These are phyloP conservation scores for Patellaria atrata DNA, from an alignment of 495 filamentous ascomycete species.

Conservation along the genomic window DNA sequence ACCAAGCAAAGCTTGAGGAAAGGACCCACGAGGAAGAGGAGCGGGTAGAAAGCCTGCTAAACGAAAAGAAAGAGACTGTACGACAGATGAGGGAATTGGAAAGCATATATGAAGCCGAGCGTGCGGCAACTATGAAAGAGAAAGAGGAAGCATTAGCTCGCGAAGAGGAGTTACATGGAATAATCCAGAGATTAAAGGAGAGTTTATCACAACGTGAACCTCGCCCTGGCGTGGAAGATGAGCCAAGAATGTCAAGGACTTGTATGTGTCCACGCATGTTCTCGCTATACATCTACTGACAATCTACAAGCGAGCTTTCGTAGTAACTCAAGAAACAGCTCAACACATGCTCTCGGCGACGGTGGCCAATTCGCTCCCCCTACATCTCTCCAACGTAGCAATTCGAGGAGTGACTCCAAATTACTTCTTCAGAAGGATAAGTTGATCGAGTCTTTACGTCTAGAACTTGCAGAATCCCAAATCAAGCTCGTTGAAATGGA, in stretches of 20 bases:
- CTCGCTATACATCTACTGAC: constrained; percentile 8
- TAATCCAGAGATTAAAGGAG: constrained; percentile 84
- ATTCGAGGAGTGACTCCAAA: constrained; percentile 74
- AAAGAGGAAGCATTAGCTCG: constrained; percentile 71
- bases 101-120: constrained; percentile 76
- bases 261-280: constrained; percentile 37
- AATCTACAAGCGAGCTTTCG: constrained; percentile 20
- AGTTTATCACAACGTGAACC: constrained; percentile 56
- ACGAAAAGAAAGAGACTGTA: constrained; percentile 62
- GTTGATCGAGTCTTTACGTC: constrained; percentile 76
- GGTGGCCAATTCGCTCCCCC: constrained; percentile 75
- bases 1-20: constrained; percentile 79
- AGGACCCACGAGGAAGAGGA: constrained; percentile 67
- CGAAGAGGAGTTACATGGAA: constrained; percentile 77
- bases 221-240: constrained; percentile 45
- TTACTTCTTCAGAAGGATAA: constrained; percentile 89
- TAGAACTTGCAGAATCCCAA: constrained; percentile 87
- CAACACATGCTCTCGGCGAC: constrained; percentile 10
- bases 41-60: constrained; percentile 60
- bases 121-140: constrained; percentile 74
- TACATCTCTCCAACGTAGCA: constrained; percentile 60
- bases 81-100: constrained; percentile 80
- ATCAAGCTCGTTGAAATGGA: constrained; percentile 92
- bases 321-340: constrained; percentile 18
- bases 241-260: constrained; percentile 50